Base-by-base conservation (phyloP, 2,329 filamentous ascomycete species). In the Apiospora pterosperma region DNA sequence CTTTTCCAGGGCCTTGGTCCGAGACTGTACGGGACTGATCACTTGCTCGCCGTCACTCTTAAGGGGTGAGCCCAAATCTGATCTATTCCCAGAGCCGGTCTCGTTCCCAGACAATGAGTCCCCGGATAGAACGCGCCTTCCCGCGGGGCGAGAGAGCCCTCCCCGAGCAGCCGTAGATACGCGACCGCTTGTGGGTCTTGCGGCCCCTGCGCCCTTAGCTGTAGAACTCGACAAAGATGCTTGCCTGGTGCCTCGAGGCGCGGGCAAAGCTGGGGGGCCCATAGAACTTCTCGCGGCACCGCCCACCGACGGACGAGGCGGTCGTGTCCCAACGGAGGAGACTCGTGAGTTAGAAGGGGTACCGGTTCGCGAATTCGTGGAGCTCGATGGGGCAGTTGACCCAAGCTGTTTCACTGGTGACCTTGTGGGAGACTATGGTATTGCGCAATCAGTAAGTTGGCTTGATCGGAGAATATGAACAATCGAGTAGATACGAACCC, bases 391-490 rank as follows among this genome's bases (percentile, higher is more conserved):
- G 4, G 79, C 78, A 1, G 88, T 82, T 21, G 78, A 79, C 41
- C 77, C 82, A 58, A 91, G 76, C 70, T 92, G 90, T 74, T 96
- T 96, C 3, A 90, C 92, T 1, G 92, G 92, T 1, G 91, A 94
- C 72, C 92, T 94, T 0, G 87, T 89, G 2, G 92, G 91, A 65
- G 90, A 93, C 88, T 93, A 73, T 42, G 64, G 36, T 11, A 11
- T 69, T 44, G 44, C 14, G 25, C 16, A 39, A 19, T 61, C 31
- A 60, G 58, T 36, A 23, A 39, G n/a, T 25, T 38, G 36, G 4
- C 34, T 60, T 19, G 8, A 12, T 61, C 34, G 25, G 11, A 62
- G 42, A 25, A 39, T 1, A 68, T 77, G 62, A 77, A 70, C 58
- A 63, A 64, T 58, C 10, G 16, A 36, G 59, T 62, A 62, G 52